phyloP scores from a whole-genome alignment of 164 flowering plant genomes.

The Vitis riparia region DNA sequence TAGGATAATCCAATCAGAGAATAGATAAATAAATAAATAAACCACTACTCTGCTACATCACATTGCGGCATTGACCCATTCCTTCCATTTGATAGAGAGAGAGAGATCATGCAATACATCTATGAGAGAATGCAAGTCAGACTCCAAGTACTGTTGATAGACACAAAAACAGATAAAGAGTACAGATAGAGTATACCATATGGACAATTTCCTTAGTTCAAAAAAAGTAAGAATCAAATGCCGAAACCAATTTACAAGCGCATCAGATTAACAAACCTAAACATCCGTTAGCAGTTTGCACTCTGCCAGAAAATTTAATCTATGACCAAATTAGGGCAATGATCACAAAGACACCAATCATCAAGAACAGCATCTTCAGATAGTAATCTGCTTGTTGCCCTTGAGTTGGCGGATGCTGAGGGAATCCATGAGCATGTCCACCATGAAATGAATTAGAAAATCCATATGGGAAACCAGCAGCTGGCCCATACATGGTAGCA shows the following conservation, averaged over 20 bases:
- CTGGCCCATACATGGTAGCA: slow-evolving; percentile 32
- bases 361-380: slow-evolving; percentile 46
- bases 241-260: slow-evolving; percentile 14
- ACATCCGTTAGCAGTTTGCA: slow-evolving; percentile 8
- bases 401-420: slow-evolving; percentile 30
- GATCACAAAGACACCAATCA: slow-evolving; percentile 48
- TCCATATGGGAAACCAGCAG: slow-evolving; percentile 36
- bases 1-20: no score
- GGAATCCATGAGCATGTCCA: slow-evolving; percentile 46
- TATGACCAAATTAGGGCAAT: slow-evolving; percentile 49
- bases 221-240: background rate
- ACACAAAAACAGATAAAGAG: background rate
- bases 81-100: background rate
- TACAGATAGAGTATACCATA: slow-evolving; percentile 3
- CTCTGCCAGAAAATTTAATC: slow-evolving; percentile 3
- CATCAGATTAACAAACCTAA: slow-evolving; percentile 8
- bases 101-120: background rate
- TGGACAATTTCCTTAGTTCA: slow-evolving; percentile 16
- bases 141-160: background rate
- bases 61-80: no score
- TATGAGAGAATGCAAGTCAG: background rate
- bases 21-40: no score
- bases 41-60: no score
- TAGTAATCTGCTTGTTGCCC: slow-evolving; percentile 45
- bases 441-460: slow-evolving; percentile 52